These are phyloP conservation scores for Leccinum subrobustum DNA, from an alignment of 1,284 basidiomycete genomes.

Conservation along the genomic window DNA sequence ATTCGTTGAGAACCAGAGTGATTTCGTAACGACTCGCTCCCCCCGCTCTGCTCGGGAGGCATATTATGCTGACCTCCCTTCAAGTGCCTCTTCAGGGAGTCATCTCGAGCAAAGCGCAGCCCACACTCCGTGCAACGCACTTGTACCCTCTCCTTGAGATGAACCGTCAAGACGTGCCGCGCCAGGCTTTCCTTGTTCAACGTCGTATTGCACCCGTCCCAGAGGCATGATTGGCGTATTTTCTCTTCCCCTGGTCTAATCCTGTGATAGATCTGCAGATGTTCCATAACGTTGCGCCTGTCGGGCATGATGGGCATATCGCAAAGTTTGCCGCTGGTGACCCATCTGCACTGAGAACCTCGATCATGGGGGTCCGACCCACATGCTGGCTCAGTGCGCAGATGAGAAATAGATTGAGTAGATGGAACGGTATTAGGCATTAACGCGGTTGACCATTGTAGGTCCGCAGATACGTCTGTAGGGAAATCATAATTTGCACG, in stretches of 20 bases:
- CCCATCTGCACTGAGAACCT: slow-evolving; percentile 15
- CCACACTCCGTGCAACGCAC: slow-evolving; percentile 11
- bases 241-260: slow-evolving; percentile 26
- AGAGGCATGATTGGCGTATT: slow-evolving; percentile 11
- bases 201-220: slow-evolving; percentile 12
- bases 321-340: slow-evolving; percentile 4
- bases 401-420: not conserved
- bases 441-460: not conserved
- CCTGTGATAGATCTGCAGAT: slow-evolving; percentile 15
- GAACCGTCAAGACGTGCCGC: slow-evolving; percentile 24
- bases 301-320: not conserved
- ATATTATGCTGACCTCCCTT: slow-evolving; percentile 17
- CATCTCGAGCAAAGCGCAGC: slow-evolving; percentile 26
- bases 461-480: not conserved
- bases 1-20: not conserved
- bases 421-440: not conserved
- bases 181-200: slow-evolving; percentile 29
- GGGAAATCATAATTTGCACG: not conserved
- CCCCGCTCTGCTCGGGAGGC: not conserved
- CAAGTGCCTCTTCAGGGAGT: slow-evolving; percentile 25
- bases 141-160: slow-evolving; percentile 14
- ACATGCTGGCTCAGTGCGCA: not conserved
- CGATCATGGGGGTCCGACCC: not conserved
- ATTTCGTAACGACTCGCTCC: not conserved
- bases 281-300: slow-evolving; percentile 19